These are phyloP conservation scores for Periconia digitata DNA, from an alignment of 2,329 filamentous ascomycete genomes.

Conservation along the genomic window DNA sequence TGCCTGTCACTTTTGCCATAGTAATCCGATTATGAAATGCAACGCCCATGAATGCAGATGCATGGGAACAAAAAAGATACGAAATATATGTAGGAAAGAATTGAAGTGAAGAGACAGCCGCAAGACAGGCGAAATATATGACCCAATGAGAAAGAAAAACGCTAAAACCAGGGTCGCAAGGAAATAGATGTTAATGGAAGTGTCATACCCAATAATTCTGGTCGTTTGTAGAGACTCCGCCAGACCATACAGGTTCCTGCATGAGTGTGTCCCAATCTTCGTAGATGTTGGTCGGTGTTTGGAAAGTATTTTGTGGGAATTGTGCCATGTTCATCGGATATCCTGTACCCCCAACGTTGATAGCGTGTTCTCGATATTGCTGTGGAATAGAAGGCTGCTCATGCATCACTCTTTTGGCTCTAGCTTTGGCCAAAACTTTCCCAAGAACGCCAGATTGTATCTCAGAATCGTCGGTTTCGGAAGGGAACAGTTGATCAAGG, in stretches of 20 bases:
- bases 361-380: constrained; percentile 9
- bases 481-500: constrained; percentile 20
- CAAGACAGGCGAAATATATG: neutral
- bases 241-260: constrained; percentile 16
- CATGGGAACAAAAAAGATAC: neutral
- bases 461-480: constrained; percentile 11
- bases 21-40: neutral
- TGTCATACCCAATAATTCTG: constrained; percentile 23
- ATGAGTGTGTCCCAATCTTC: constrained; percentile 22
- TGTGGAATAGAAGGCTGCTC: constrained; percentile 3
- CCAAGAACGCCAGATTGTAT: constrained; percentile 12
- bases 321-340: constrained; percentile 9
- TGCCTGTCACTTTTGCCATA: neutral
- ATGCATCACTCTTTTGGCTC: constrained; percentile 6
- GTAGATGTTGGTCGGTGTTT: constrained; percentile 17
- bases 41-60: neutral
- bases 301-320: constrained; percentile 8
- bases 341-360: constrained; percentile 7
- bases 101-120: neutral
- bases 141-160: neutral
- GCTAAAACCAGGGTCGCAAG: constrained; percentile 4
- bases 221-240: constrained; percentile 9
- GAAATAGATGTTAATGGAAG: constrained; percentile 1
- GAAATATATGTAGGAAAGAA: neutral
- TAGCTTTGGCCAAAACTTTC: constrained; percentile 11